Evolutionary conservation across 257 asterid species (phyloP), one percentile per base, ranked within the genome.

Genomic region (Parsonsia alboflavescens): DNA sequence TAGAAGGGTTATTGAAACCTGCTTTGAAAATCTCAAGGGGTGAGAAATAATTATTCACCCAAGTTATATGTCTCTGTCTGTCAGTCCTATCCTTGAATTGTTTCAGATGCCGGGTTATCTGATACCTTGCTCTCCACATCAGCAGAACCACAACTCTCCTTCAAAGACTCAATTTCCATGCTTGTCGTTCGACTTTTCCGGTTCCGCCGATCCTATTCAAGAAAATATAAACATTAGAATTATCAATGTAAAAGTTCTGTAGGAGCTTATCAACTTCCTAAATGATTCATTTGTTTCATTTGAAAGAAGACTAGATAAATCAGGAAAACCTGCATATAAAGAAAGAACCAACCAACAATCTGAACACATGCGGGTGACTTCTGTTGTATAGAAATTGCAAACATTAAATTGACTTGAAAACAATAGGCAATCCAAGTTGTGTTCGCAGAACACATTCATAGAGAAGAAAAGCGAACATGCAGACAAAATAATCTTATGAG

Each of bases 191-290:
- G 79, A 83, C 89, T 92, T 77, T 82, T 88, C 77, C 88, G 71
- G 73, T 68, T 88, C 82, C 96, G 85, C 46, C 96, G 93, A 62
- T 92, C 96, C 96, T 92, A 86, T 72, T 73, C 57, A 64, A 64
- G 70, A 65, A 65, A 41, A 39, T 9, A 7, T 13, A 36, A 17
- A 10, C 6, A 11, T 65, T 8, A 2, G 44, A 28, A 28, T 63
- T 30, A 28, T 30, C 44, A 15, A 5, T 6, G 24, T 36, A 44
- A 10, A 39, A 69, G 57, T 49, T 48, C 52, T 64, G 6, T 7
- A 8, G 17, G 70, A n/a, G 44, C 70, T 21, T 24, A 69, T 30
- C 53, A 48, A n/a, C 19, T 28, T n/a, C 42, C 50, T 58, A 36
- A 30, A 45, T 76, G 7, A 36, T 56, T 57, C 41, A 19, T 48